These are phyloP conservation scores for Botrytis cinerea DNA, from an alignment of 2,329 filamentous ascomycete genomes.

Conservation along the genomic window DNA sequence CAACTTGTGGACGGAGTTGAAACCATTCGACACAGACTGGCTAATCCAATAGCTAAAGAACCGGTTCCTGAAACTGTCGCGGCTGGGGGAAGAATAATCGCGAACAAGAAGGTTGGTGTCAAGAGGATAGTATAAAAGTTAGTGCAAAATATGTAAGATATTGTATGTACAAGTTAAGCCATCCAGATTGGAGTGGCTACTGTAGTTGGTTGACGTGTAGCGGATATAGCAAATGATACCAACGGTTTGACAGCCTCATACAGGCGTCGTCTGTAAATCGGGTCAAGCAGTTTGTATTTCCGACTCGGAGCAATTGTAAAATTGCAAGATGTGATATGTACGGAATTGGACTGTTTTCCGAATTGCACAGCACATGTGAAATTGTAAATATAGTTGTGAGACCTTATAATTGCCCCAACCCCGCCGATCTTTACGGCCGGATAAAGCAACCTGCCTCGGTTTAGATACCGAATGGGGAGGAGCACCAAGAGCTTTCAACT, in stretches of 20 bases:
- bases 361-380: background rate
- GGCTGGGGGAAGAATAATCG: constrained; percentile 27
- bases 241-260: background rate
- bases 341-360: background rate
- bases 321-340: background rate
- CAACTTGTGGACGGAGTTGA: constrained; percentile 59
- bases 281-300: constrained; percentile 4
- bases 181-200: background rate
- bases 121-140: constrained; percentile 30
- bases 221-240: constrained; percentile 1
- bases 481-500: background rate
- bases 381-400: background rate
- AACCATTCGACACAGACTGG: constrained; percentile 48
- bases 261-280: background rate
- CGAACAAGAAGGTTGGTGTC: constrained; percentile 35
- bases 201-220: background rate
- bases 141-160: constrained; percentile 31
- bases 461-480: background rate
- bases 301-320: background rate
- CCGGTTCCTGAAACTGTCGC: constrained; percentile 37
- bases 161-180: constrained; percentile 27
- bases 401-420: background rate
- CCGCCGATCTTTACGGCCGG: background rate
- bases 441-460: constrained; percentile 12
- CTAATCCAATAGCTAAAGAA: constrained; percentile 29